These are phyloP conservation scores for Penicillium aurantiogriseum DNA, from an alignment of 2,329 filamentous ascomycete species.

Conservation along the genomic window DNA sequence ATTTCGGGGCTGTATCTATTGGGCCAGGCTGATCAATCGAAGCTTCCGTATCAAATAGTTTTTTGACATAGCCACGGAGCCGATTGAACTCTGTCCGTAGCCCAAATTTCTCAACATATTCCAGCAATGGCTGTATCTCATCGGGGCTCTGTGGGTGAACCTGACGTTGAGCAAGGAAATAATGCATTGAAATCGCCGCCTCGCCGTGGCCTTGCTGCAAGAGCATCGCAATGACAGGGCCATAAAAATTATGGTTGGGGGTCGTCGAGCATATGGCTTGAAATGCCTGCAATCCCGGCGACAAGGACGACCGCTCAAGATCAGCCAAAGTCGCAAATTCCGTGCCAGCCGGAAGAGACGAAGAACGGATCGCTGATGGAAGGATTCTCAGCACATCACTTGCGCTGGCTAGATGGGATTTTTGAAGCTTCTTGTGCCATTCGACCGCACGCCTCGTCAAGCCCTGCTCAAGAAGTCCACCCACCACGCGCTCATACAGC, in stretches of 20 bases:
- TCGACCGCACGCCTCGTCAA: slow-evolving; percentile 31
- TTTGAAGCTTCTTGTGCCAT: slow-evolving; percentile 41
- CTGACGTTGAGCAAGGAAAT: slow-evolving; percentile 40
- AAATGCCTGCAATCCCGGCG: slow-evolving; percentile 36
- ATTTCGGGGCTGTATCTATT: background rate
- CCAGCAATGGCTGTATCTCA: slow-evolving; percentile 43
- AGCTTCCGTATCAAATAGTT: slow-evolving; percentile 21
- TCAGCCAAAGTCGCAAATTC: slow-evolving; percentile 4
- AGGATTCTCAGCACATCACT: slow-evolving; percentile 35
- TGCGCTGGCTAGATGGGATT: slow-evolving; percentile 30
- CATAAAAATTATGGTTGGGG: slow-evolving; percentile 44
- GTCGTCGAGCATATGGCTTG: slow-evolving; percentile 43
- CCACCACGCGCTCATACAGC: slow-evolving; percentile 41
- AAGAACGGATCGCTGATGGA: slow-evolving; percentile 23
- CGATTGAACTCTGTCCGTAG: slow-evolving; percentile 24
- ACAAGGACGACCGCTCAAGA: slow-evolving; percentile 9
- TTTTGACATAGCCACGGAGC: slow-evolving; percentile 23
- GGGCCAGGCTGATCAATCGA: slow-evolving; percentile 1
- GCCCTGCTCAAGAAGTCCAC: slow-evolving; percentile 34
- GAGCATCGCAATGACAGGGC: slow-evolving; percentile 42
- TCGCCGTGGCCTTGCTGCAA: slow-evolving; percentile 38
- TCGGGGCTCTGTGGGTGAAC: slow-evolving; percentile 44
- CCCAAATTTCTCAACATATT: slow-evolving; percentile 38
- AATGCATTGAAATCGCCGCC: slow-evolving; percentile 49
- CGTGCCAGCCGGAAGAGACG: slow-evolving; percentile 19